phyloP scores from a whole-genome alignment of 2,329 filamentous ascomycete species.

The Hawksworthiomyces lignivorus region DNA sequence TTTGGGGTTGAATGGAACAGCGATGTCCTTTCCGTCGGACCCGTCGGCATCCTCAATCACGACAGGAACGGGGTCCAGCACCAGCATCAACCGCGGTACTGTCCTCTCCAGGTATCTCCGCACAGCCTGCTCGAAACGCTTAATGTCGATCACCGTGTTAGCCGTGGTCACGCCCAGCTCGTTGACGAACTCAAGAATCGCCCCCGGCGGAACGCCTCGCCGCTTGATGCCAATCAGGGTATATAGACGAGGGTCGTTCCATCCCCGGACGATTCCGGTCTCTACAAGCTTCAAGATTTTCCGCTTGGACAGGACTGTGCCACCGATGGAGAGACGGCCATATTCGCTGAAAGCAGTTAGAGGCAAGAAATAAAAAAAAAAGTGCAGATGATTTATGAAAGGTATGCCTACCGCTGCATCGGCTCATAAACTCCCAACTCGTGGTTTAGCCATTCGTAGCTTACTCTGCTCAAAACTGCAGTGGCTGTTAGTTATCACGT shows the following conservation, averaged over 20 bases:
- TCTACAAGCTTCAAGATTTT: constrained; percentile 74
- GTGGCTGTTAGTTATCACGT: neutral
- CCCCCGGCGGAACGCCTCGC: constrained; percentile 79
- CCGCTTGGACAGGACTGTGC: constrained; percentile 82
- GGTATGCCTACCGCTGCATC: constrained; percentile 86
- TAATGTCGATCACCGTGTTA: constrained; percentile 69
- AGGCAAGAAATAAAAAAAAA: no score
- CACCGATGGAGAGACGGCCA: constrained; percentile 61
- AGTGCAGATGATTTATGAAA: no score
- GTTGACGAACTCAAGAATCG: constrained; percentile 82
- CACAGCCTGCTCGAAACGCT: constrained; percentile 78
- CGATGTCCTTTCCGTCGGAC: constrained; percentile 52
- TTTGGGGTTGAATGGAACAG: constrained; percentile 76
- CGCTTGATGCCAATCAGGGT: constrained; percentile 79
- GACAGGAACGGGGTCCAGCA: constrained; percentile 78
- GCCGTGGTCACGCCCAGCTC: constrained; percentile 86
- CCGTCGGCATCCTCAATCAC: constrained; percentile 72
- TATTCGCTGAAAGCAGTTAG: constrained; percentile 77
- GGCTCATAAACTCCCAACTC: constrained; percentile 76
- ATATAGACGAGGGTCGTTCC: constrained; percentile 88
- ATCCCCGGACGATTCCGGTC: constrained; percentile 68
- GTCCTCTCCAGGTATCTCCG: constrained; percentile 80
- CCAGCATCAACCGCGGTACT: constrained; percentile 81
- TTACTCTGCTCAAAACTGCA: constrained; percentile 36
- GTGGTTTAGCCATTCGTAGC: constrained; percentile 85